phyloP scores from a whole-genome alignment of 768 basidiomycete genomes.

The Phallus indusiatus region DNA sequence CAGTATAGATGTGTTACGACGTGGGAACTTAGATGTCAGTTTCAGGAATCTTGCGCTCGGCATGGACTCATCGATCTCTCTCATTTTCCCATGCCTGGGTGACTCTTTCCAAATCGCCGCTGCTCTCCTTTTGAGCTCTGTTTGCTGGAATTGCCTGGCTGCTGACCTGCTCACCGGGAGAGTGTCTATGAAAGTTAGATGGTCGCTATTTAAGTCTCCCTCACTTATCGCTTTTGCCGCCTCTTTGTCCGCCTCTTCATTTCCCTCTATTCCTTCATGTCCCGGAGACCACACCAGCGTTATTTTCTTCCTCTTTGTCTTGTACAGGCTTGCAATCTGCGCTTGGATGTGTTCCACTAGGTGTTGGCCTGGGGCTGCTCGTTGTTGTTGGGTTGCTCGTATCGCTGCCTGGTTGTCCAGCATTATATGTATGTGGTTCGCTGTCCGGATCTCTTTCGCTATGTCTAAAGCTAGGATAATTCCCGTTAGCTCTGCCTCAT shows the following conservation, averaged over 20 bases:
- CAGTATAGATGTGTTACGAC: not conserved
- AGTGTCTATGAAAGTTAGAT: too few relatives aligned
- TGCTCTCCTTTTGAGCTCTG: too few relatives aligned
- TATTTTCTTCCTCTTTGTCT: not conserved
- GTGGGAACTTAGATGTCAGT: not conserved
- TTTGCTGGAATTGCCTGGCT: too few relatives aligned
- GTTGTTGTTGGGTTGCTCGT: not conserved
- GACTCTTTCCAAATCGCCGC: too few relatives aligned
- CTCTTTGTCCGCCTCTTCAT: constrained; percentile 17
- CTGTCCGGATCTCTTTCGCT: not conserved
- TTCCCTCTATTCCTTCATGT: constrained; percentile 12
- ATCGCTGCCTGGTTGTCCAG: constrained; percentile 15
- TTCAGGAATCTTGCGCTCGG: too few relatives aligned
- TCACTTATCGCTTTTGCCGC: constrained; percentile 5
- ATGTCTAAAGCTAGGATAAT: constrained; percentile 12
- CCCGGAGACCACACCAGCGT: constrained; percentile 15
- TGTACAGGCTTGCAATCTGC: not conserved
- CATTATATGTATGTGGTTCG: not conserved
- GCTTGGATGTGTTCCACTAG: constrained; percentile 9
- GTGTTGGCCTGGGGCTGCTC: constrained; percentile 10
- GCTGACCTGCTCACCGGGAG: too few relatives aligned
- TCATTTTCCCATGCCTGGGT: too few relatives aligned
- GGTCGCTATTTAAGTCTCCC: too few relatives aligned
- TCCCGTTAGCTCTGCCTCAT: constrained; percentile 12
- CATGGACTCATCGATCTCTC: too few relatives aligned